Base-by-base conservation (phyloP, 331 rosid genomes). In the Arachis monticola region DNA sequence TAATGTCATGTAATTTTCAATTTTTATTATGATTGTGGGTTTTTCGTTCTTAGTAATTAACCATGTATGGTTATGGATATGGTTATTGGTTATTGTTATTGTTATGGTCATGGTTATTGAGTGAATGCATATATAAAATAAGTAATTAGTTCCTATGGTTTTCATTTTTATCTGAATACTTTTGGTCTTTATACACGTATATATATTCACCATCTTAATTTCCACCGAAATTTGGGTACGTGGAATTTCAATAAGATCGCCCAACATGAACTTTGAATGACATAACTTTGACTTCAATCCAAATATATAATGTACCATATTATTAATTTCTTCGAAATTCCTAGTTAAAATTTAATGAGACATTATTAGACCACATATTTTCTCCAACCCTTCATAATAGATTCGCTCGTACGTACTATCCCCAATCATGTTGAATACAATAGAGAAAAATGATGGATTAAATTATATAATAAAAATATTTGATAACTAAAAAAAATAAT, bases 1-100 rank as follows among this genome's bases (percentile, higher is more conserved):
- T 35, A 6, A 63, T 40, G 11, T 64, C 66, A 14, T 52, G 17
- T 64, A 65, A 14, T 41, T 13, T 64, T 75, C 56, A 56, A 27
- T 55, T 8, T 65, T 2, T 55, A 8, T 50, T 55, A 52, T 62
- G 31, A 35, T 5, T 57, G 64, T 35, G 74, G 74, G 41, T 5
- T 42, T 11, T 31, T 8, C 3, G 7, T 5, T 32, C 10, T 72
- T 61, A n/a, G 7, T 64, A 51, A 47, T 35, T 31, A 32, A 73
- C 3, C 61, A 22, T 46, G 8, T 48, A 31, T 2, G 3, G 41
- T 38, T 38, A 2, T 38, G 41, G 41, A 3, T 38, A 38, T 38
- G 41, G 3, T 46, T 53, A 38, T 3, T 50, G 40, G 30, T 56
- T 17, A n/a, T 38, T 38, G 41, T 38, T 4, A 2, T 5, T 4